Evolutionary conservation across 2,329 filamentous ascomycete species (phyloP), one percentile per base, ranked within the genome.

Genomic region (Niveomyces coronatus): DNA sequence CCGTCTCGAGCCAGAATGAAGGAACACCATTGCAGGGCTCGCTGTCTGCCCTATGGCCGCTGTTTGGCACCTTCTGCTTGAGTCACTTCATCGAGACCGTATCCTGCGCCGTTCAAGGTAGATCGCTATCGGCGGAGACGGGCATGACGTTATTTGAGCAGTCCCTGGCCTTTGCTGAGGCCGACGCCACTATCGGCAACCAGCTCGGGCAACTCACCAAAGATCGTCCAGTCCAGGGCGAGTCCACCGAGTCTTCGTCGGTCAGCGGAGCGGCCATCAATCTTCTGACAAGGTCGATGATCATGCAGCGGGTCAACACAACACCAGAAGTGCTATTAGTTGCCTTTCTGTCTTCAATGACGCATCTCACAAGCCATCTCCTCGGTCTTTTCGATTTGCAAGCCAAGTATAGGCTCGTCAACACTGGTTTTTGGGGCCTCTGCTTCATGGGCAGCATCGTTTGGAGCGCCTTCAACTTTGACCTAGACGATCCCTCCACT

Each of bases 141-240:
- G 88, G 87, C 14, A 94, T 96, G 85, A 94, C 88, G 0, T 74
- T 95, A 3, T 94, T 96, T 51, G 91, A 98, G 56, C 88, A 95
- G 53, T 95, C 88, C 0, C 68, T 98, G 8, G 89, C 89, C 3
- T 98, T 96, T 62, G 86, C 89, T 9, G 91, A 98, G 59, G 89
- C 89, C 8, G 91, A 98, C 56, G 82, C 85, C 20, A 83, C 88
- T 46, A 79, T 95, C 31, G 80, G 79, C 49, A 84, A 80, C 47
- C 83, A 87, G 35, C 72, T 94, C 11, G 81, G 81, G 10, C 76
- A 87, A 57, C 77, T 80, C 0, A 50, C 76, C 1, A 81, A 84
- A 50, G 67, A 32, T 3, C 14, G 17, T n/a, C 23, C 34, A 11
- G 14, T 30, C 15, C 19, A 35, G 4, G 49, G 52, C 9, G 28